Evolutionary conservation across 768 basidiomycete genomes (phyloP), one percentile per base, ranked within the genome.

Genomic region (Antrodiella citrinella): DNA sequence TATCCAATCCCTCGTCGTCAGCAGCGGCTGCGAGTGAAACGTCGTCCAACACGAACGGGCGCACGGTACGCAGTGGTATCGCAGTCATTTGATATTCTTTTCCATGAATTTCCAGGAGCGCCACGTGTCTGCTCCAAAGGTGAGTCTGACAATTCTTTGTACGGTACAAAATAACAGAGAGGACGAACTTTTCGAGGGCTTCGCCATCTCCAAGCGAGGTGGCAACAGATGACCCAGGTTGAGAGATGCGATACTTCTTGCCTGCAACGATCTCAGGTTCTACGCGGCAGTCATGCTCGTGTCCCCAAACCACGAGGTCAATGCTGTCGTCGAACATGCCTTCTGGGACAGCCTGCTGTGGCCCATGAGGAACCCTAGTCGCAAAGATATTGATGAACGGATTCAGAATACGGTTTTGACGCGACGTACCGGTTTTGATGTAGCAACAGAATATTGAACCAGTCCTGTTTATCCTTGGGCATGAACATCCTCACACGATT

Each of bases 251-350:
- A 68, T 99, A 99, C 13, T 77, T 77, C 65, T 95, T 94, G 11
- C 90, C 92, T 3, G 91, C 84, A 5, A 99, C 95, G 4, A 82
- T 77, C 60, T 96, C 91, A 0, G 96, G 95, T 2, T 81, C 72
- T 48, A 95, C 88, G 24, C 94, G 81, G 60, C 95, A 98, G 65
- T 98, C 96, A 62, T 99, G 96, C 65, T 99, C 96, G 64, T 99
- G 96, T 4, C 96, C 96, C 96, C 96, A 99, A 2, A 99, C 74
- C 4, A 99, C 90, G 13, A 99, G 76, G 59, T 97, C 82, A 26
- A 97, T 76, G 58, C 83, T 86, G 61, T 99, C 91, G 62, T 98
- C 95, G 57, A 99, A 99, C 82, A 97, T 87, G 53, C 88, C 87
- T 60, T 98, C 96, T 5, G 95, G 93, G 0, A 98, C 94, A 11